phyloP scores from a whole-genome alignment of 2,329 filamentous ascomycete species.

The Nakataea oryzae region DNA sequence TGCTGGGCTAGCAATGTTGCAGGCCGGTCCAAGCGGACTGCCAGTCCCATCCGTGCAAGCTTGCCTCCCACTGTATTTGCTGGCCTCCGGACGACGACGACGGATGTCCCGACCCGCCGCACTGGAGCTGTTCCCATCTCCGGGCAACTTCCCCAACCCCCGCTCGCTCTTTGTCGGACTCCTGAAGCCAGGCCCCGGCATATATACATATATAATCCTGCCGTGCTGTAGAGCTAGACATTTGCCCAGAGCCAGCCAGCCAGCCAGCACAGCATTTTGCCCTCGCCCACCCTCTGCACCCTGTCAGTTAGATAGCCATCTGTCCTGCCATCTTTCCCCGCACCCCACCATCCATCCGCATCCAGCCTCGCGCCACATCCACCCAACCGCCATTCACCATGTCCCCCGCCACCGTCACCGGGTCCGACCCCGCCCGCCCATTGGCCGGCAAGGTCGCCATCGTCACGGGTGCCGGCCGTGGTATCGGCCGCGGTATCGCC shows the following conservation, averaged over 20 bases:
- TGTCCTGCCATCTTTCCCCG: background rate
- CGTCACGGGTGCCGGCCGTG: slow-evolving; percentile 54
- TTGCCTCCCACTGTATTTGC: background rate
- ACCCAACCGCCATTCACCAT: slow-evolving; percentile 1
- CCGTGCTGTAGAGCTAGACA: background rate
- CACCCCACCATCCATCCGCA: background rate
- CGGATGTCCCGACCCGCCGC: background rate
- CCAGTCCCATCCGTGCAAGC: background rate
- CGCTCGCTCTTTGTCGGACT: background rate
- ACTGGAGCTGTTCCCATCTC: background rate
- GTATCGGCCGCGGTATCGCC: slow-evolving; percentile 57
- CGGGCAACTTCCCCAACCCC: background rate
- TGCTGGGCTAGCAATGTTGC: background rate
- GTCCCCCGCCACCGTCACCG: slow-evolving; percentile 5
- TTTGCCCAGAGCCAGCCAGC: background rate
- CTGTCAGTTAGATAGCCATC: background rate
- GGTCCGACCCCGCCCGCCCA: slow-evolving; percentile 7
- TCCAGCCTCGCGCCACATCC: no score
- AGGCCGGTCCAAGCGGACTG: background rate
- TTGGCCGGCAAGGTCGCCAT: slow-evolving; percentile 44
- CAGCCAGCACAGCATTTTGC: background rate
- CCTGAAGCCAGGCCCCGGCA: background rate
- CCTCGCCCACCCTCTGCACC: background rate
- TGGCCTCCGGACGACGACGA: background rate
- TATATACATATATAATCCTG: background rate